Evolutionary conservation across 257 asterid species (phyloP).

Genomic region (Mentha longifolia): DNA sequence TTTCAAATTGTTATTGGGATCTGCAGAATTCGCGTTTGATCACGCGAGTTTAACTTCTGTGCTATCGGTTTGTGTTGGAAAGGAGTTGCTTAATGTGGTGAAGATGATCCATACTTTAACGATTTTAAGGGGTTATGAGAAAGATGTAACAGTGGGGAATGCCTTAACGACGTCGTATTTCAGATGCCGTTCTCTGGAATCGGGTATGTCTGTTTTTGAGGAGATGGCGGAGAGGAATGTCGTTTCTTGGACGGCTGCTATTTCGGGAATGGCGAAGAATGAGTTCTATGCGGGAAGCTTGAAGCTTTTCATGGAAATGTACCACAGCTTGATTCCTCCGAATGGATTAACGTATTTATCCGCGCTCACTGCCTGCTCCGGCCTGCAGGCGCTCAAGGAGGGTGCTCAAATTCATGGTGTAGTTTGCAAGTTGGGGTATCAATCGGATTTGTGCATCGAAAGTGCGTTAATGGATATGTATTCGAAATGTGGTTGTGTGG

Average conservation of each 20-base stretch:
- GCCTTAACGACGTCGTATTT: constrained; percentile 69
- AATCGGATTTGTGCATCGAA: constrained; percentile 61
- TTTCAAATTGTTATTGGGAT: constrained; percentile 53
- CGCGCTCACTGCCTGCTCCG: constrained; percentile 73
- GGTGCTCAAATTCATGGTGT: constrained; percentile 80
- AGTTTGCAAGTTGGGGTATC: constrained; percentile 70
- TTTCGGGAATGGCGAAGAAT: constrained; percentile 74
- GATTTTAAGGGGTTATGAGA: constrained; percentile 58
- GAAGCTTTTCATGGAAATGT: constrained; percentile 65
- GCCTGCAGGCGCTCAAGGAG: constrained; percentile 61
- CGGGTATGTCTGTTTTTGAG: constrained; percentile 62
- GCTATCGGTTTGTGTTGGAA: constrained; percentile 63
- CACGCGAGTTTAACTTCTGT: constrained; percentile 69
- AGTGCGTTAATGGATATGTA: constrained; percentile 94
- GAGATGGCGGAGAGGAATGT: constrained; percentile 77
- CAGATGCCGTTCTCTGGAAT: constrained; percentile 53
- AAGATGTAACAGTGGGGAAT: constrained; percentile 69
- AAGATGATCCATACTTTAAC: constrained; percentile 70
- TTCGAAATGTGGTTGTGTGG: constrained; percentile 68
- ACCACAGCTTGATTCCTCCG: constrained; percentile 45
- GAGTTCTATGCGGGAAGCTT: constrained; percentile 62
- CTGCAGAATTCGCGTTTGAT: constrained; percentile 44
- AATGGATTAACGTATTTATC: constrained; percentile 72
- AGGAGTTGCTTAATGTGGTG: constrained; percentile 38
- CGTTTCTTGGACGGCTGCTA: constrained; percentile 82